Evolutionary conservation across 441 rosid species (phyloP).

Genomic region (Corymbia calophylla): DNA sequence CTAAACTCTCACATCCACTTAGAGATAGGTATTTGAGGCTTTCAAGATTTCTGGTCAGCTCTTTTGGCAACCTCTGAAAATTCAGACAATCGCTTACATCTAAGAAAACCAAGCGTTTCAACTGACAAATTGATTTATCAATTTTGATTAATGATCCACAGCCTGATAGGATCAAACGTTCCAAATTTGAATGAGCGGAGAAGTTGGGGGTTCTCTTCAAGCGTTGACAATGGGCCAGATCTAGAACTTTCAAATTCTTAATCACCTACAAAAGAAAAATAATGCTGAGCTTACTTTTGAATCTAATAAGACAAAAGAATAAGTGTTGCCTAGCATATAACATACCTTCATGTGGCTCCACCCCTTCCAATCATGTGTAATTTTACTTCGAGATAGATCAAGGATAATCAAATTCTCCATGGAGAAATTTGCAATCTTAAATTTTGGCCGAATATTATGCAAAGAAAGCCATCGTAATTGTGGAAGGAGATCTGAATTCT

Average conservation of each 20-base stretch:
- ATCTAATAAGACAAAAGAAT: too few relatives aligned
- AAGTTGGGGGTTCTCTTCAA: too few relatives aligned
- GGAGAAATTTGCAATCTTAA: too few relatives aligned
- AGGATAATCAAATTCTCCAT: too few relatives aligned
- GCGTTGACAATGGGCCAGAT: accelerated
- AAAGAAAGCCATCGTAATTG: too few relatives aligned
- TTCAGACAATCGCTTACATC: accelerated
- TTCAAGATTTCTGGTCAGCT: not conserved
- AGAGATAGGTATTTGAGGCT: not conserved
- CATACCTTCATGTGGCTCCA: too few relatives aligned
- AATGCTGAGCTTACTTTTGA: too few relatives aligned
- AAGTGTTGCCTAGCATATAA: too few relatives aligned
- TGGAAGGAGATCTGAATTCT: too few relatives aligned
- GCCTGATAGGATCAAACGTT: accelerated
- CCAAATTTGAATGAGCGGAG: too few relatives aligned
- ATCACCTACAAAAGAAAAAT: too few relatives aligned
- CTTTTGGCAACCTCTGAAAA: accelerated
- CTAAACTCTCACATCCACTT: accelerated
- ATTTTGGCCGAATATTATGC: accelerated
- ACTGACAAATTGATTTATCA: not conserved
- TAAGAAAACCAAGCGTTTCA: not conserved
- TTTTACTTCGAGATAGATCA: accelerated
- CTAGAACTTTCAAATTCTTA: accelerated
- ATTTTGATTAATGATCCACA: accelerated
- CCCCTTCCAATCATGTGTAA: accelerated